phyloP scores from a whole-genome alignment of 441 rosid species.

The Biscutella auriculata region DNA sequence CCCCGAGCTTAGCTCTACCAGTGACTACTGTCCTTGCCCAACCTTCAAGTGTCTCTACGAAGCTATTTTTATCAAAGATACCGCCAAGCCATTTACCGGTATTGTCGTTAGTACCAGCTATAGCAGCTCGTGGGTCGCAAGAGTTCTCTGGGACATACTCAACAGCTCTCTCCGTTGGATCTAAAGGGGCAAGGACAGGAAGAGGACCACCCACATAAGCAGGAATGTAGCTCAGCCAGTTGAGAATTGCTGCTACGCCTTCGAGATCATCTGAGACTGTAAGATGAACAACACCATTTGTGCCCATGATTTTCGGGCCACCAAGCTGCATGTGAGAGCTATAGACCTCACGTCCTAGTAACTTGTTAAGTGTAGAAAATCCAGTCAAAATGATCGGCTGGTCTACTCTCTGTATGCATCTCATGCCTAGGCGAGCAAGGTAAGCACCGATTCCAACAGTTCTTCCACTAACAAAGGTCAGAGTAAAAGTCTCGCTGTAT shows the following conservation, averaged over 20 bases:
- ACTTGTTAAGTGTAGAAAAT: slow-evolving; percentile 94
- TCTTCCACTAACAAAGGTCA: slow-evolving; percentile 93
- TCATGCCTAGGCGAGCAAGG: slow-evolving; percentile 97
- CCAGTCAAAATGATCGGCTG: slow-evolving; percentile 99
- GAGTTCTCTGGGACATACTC: slow-evolving; percentile 83
- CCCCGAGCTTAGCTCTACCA: slow-evolving; percentile 98
- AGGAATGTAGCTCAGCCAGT: slow-evolving; percentile 92
- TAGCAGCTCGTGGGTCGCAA: slow-evolving; percentile 97
- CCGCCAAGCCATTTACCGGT: slow-evolving; percentile 92
- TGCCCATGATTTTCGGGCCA: slow-evolving; percentile 99
- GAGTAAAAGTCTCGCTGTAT: slow-evolving; percentile 88
- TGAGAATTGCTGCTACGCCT: slow-evolving; percentile 85
- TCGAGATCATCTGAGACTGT: slow-evolving; percentile 98
- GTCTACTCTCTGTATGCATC: slow-evolving; percentile 98
- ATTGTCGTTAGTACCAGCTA: slow-evolving; percentile 52
- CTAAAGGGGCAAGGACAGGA: slow-evolving; percentile 53
- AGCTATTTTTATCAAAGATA: slow-evolving; percentile 89
- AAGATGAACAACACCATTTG: slow-evolving; percentile 97
- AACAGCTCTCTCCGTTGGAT: slow-evolving; percentile 82
- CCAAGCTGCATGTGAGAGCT: slow-evolving; percentile 99
- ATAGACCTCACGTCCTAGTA: slow-evolving; percentile 98
- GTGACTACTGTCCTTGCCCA: slow-evolving; percentile 99
- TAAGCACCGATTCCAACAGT: slow-evolving; percentile 99
- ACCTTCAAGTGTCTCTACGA: slow-evolving; percentile 89
- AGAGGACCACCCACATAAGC: slow-evolving; percentile 63